phyloP scores from a whole-genome alignment of 352 stramenopile species.

The Pythium phragmitis region DNA sequence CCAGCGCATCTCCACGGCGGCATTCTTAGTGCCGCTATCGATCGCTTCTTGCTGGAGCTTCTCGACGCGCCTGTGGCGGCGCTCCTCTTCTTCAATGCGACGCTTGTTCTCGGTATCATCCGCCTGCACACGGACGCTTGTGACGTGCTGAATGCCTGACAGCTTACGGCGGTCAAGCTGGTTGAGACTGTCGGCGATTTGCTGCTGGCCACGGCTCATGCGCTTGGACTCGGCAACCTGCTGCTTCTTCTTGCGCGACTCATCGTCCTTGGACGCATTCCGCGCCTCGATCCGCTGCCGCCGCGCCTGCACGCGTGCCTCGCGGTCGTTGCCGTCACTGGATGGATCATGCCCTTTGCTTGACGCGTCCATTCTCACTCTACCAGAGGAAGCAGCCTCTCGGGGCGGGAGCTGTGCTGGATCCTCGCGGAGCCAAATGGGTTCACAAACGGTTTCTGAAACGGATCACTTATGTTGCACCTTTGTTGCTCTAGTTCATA shows the following conservation, averaged over 20 bases:
- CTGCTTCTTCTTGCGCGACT: conserved; percentile 71
- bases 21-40: conserved; percentile 88
- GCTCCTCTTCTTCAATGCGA: conserved; percentile 90
- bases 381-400: not conserved
- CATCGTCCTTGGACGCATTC: conserved; percentile 79
- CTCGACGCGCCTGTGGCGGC: conserved; percentile 78
- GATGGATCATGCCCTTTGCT: conserved; percentile 40
- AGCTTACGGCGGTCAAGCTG: conserved; percentile 74
- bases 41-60: conserved; percentile 92
- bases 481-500: not conserved
- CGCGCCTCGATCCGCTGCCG: conserved; percentile 72
- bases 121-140: conserved; percentile 86
- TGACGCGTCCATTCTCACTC: conserved; percentile 26
- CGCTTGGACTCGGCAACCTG: conserved; percentile 57
- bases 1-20: conserved; percentile 93
- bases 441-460: conserved; percentile 18
- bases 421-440: conserved; percentile 8
- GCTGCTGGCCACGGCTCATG: conserved; percentile 73
- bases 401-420: not conserved
- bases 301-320: conserved; percentile 61
- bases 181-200: conserved; percentile 77
- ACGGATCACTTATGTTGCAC: conserved; percentile 19
- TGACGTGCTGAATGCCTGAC: conserved; percentile 88
- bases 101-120: conserved; percentile 89
- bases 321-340: conserved; percentile 45